Percentiles rank a stretch among this genome's conserved stretches.
These are phyloP conservation scores for Corynascus novoguineensis DNA, from an alignment of 495 filamentous ascomycete genomes.

Conservation along the genomic window DNA sequence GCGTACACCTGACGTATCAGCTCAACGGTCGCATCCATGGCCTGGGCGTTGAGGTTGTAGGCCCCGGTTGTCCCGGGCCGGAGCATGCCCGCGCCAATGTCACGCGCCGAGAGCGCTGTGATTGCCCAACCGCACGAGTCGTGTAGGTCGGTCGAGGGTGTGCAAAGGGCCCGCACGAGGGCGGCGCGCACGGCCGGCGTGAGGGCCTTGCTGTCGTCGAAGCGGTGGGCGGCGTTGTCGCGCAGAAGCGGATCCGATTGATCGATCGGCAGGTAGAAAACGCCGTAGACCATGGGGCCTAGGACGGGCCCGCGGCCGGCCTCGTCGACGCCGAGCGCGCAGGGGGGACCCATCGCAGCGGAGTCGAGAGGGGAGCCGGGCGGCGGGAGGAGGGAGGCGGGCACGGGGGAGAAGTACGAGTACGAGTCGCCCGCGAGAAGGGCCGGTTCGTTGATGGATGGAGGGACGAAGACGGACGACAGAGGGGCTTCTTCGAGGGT, in stretches of 20 bases:
- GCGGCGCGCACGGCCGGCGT: constrained; percentile 65
- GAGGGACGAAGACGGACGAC: constrained; percentile 64
- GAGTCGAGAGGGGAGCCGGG: constrained; percentile 15
- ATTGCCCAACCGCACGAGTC: constrained; percentile 75
- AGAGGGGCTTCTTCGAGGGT: constrained; percentile 53
- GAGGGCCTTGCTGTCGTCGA: constrained; percentile 88
- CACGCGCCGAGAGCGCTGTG: constrained; percentile 72
- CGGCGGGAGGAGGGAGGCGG: constrained; percentile 45
- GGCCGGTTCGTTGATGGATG: constrained; percentile 59
- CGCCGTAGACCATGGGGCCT: constrained; percentile 94
- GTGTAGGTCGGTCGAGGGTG: constrained; percentile 56
- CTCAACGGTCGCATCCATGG: constrained; percentile 88
- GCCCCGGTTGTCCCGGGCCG: constrained; percentile 46
- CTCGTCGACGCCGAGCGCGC: constrained; percentile 81
- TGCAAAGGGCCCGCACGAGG: constrained; percentile 72
- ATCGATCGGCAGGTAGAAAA: constrained; percentile 72
- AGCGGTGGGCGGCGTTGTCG: constrained; percentile 65
- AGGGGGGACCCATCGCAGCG: constrained; percentile 26
- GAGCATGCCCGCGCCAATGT: constrained; percentile 79
- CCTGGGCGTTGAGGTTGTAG: constrained; percentile 97
- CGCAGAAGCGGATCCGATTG: constrained; percentile 68
- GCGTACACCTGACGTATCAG: constrained; percentile 73
- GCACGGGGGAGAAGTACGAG: constrained; percentile 74
- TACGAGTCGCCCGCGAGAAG: constrained; percentile 73
- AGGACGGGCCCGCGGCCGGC: constrained; percentile 92